phyloP scores from a whole-genome alignment of 345 rosid genomes.

The Erucastrum elatum region DNA sequence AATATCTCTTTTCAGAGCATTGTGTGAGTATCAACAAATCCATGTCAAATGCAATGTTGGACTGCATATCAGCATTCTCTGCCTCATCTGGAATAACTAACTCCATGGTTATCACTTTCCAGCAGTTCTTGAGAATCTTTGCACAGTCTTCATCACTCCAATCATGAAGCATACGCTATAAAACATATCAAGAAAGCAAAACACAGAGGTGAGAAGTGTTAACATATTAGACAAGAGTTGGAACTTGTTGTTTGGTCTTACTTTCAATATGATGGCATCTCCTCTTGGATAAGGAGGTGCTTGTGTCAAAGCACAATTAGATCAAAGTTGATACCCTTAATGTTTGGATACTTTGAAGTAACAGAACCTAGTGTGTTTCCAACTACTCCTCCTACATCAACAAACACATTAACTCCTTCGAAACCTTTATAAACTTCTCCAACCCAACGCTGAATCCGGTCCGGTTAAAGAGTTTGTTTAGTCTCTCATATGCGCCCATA shows the following conservation, averaged over 20 bases:
- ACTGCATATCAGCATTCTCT: not conserved
- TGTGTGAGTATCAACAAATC: constrained; percentile 32
- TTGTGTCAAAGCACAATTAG: constrained; percentile 31
- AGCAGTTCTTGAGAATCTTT: constrained; percentile 43
- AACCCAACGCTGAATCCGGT: constrained; percentile 16
- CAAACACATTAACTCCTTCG: constrained; percentile 24
- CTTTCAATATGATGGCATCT: constrained; percentile 49
- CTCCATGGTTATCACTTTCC: constrained; percentile 39
- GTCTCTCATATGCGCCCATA: constrained; percentile 22
- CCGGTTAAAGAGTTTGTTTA: constrained; percentile 34
- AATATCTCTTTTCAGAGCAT: constrained; percentile 42
- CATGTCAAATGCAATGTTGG: constrained; percentile 6
- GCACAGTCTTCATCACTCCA: constrained; percentile 43
- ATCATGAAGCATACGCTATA: constrained; percentile 44
- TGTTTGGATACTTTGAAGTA: constrained; percentile 28
- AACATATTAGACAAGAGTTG: not conserved
- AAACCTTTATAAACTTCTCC: constrained; percentile 27
- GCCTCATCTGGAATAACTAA: constrained; percentile 19
- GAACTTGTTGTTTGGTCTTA: not conserved
- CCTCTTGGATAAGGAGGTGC: constrained; percentile 40
- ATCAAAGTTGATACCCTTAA: constrained; percentile 36
- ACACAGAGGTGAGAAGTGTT: not conserved
- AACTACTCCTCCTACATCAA: constrained; percentile 39
- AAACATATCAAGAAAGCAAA: not conserved
- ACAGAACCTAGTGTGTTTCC: constrained; percentile 20